These are phyloP conservation scores for Apium graveolens DNA, from an alignment of 129 eudicot genomes.

Conservation along the genomic window DNA sequence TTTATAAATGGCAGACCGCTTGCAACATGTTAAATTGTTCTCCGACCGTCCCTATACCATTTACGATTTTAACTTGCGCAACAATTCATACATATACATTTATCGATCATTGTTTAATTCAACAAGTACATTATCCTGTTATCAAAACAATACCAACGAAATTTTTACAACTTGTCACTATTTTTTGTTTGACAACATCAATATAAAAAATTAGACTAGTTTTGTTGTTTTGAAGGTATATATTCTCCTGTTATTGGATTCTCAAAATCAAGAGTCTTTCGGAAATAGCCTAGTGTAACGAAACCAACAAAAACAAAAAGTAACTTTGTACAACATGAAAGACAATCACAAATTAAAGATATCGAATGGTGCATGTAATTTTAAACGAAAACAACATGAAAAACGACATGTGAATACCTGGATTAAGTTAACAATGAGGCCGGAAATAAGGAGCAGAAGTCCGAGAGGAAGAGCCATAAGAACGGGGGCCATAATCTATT, in stretches of 20 bases:
- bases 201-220: no score
- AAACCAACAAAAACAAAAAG: no score
- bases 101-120: background rate
- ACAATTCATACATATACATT: background rate
- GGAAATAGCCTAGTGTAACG: no score
- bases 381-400: background rate
- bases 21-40: background rate
- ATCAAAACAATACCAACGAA: background rate
- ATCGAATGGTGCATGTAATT: background rate
- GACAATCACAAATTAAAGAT: background rate
- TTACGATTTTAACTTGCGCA: background rate
- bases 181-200: no score
- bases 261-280: background rate
- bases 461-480: slow-evolving; percentile 58
- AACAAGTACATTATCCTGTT: background rate
- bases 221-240: background rate
- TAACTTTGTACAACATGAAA: no score
- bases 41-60: background rate
- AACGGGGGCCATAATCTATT: slow-evolving; percentile 21
- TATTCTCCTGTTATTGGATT: no score
- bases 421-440: slow-evolving; percentile 59
- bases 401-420: slow-evolving; percentile 34
- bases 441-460: slow-evolving; percentile 55
- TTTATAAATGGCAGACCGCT: no score
- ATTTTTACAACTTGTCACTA: background rate